A percentile compares a stretch with the other conserved stretches of the same genome.
Evolutionary conservation across 2,329 filamentous ascomycete species (phyloP).

Genomic region (Fusarium mangiferae): DNA sequence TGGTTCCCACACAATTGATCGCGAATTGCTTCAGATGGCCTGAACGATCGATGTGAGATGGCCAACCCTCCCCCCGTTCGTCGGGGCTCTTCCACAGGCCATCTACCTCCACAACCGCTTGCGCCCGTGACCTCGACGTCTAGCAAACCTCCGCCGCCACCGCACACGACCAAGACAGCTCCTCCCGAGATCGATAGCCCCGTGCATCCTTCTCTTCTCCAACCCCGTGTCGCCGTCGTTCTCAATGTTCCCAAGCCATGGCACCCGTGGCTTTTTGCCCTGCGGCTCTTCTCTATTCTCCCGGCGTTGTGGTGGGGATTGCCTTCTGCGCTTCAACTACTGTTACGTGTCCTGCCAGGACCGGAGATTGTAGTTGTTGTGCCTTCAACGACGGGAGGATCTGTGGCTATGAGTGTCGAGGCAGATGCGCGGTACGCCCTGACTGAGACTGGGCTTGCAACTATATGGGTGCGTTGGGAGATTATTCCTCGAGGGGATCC

Average conservation of each 20-base stretch:
- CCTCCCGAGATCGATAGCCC: slow-evolving; percentile 12
- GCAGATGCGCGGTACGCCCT: slow-evolving; percentile 53
- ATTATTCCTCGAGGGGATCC: not conserved
- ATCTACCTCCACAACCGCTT: slow-evolving; percentile 37
- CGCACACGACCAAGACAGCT: slow-evolving; percentile 10
- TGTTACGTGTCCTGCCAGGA: slow-evolving; percentile 68
- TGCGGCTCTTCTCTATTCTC: slow-evolving; percentile 76
- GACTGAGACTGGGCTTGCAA: slow-evolving; percentile 76
- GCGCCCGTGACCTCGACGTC: slow-evolving; percentile 16
- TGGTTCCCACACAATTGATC: not conserved
- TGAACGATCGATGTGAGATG: slow-evolving; percentile 41
- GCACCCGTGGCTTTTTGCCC: slow-evolving; percentile 78
- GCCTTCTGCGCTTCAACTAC: slow-evolving; percentile 73
- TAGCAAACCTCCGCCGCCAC: slow-evolving; percentile 12
- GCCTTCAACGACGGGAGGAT: slow-evolving; percentile 39
- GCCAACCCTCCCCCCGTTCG: slow-evolving; percentile 41
- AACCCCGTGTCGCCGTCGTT: slow-evolving; percentile 81
- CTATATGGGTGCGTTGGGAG: slow-evolving; percentile 72
- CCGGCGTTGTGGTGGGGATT: slow-evolving; percentile 79
- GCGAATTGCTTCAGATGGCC: slow-evolving; percentile 36
- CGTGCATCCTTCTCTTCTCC: slow-evolving; percentile 62
- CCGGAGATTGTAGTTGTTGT: slow-evolving; percentile 45
- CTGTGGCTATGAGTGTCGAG: slow-evolving; percentile 31
- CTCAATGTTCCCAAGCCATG: slow-evolving; percentile 78
- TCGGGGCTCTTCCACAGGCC: slow-evolving; percentile 42